Base-by-base conservation (phyloP, 345 rosid genomes). In the Trapa bicornis region DNA sequence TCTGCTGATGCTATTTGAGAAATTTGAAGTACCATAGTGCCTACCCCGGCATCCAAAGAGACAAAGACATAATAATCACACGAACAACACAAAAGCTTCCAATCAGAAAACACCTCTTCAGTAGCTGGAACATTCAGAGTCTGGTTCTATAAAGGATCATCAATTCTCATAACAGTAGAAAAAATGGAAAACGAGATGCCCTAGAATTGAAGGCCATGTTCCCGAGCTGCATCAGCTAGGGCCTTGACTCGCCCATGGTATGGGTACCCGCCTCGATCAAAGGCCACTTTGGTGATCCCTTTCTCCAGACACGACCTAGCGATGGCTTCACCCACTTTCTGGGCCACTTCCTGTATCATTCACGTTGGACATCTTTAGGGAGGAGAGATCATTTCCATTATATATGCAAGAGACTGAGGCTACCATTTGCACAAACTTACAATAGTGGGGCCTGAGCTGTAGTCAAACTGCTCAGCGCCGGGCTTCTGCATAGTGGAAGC, bases 221-320 rank as follows among this genome's bases (percentile, higher is more conserved):
- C 96, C 70, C 98, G 83, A 41, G 96, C 97, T 38, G 96, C 89
- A 75, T 83, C 80, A 0, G 96, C 97, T 56, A 93, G 80, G 64
- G 91, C 98, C 71, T 84, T 75, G 53, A 90, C 72, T 0, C 96
- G 92, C 63, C 98, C 98, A 78, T 93, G 97, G 81, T 93, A 90
- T 35, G 85, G 96, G 69, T 85, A 93, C 37, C 98, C 98, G 57
- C 96, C 97, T 65, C 92, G 82, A 72, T 93, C 96, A 61, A 90
- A 93, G 17, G 96, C 94, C 38, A 93, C 97, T 75, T 87, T 88
- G 22, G 84, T 75, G 74, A 90, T 90, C 61, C 97, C 98, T 79
- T 88, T 87, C 83, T 90, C 98, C 79, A 90, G 70, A 71, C 97
- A 93, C 8, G 89, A 75, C 71, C 86, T 93, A 22, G 96, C 97